These are phyloP conservation scores for Cercospora berteroae DNA, from an alignment of 2,329 filamentous ascomycete genomes.

Conservation along the genomic window DNA sequence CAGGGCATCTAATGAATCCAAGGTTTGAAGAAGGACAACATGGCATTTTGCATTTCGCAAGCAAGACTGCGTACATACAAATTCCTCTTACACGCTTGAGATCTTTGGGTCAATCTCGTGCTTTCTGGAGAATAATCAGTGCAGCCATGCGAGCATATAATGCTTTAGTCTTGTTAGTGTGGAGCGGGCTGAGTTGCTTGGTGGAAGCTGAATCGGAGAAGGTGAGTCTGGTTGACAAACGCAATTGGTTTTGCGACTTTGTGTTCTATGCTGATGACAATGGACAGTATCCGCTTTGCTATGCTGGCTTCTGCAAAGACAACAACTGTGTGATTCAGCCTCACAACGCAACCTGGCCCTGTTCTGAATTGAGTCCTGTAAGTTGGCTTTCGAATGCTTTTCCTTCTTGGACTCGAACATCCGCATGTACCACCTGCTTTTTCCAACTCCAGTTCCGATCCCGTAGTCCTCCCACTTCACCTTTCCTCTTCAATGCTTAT, in stretches of 20 bases:
- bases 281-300: constrained; percentile 2
- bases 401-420: not conserved
- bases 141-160: not conserved
- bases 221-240: not conserved
- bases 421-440: not conserved
- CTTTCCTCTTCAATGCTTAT: not conserved
- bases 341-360: not conserved
- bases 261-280: not conserved
- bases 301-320: not conserved
- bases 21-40: not conserved
- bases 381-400: not conserved
- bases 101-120: not conserved
- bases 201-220: not conserved
- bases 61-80: not conserved
- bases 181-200: not conserved
- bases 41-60: not conserved
- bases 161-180: not conserved
- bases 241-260: not conserved
- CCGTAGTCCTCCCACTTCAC: not conserved
- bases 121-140: not conserved
- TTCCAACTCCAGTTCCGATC: not conserved
- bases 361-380: not conserved
- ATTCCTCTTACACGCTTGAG: not conserved
- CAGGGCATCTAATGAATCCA: not conserved
- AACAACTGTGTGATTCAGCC: not conserved